These are phyloP conservation scores for Exophiala sp. DNA, from an alignment of 2,329 filamentous ascomycete species.

Conservation along the genomic window DNA sequence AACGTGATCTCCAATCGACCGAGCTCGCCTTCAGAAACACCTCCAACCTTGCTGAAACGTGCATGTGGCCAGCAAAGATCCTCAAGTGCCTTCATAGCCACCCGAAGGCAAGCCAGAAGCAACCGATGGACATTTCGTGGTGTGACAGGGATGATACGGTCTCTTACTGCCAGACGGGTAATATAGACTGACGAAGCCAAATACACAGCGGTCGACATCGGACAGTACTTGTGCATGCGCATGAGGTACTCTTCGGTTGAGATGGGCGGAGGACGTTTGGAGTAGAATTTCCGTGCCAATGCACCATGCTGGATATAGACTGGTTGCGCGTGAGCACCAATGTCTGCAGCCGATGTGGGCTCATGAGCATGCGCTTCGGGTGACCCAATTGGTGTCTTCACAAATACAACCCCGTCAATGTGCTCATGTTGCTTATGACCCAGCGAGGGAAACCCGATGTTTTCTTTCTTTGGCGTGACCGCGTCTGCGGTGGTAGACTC, in stretches of 20 bases:
- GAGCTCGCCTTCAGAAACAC: slow-evolving; percentile 77
- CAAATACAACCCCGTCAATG: slow-evolving; percentile 34
- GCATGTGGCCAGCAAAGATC: slow-evolving; percentile 83
- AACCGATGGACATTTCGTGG: slow-evolving; percentile 81
- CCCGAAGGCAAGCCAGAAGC: slow-evolving; percentile 75
- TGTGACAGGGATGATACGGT: slow-evolving; percentile 76
- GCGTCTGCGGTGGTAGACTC: slow-evolving; percentile 11
- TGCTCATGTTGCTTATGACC: slow-evolving; percentile 36
- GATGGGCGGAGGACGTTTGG: slow-evolving; percentile 80
- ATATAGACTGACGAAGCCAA: slow-evolving; percentile 87
- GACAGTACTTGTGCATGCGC: slow-evolving; percentile 85
- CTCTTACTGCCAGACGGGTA: slow-evolving; percentile 72
- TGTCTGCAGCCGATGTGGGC: slow-evolving; percentile 41
- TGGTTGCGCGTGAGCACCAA: slow-evolving; percentile 66
- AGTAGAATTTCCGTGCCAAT: slow-evolving; percentile 90
- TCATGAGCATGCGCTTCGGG: slow-evolving; percentile 51
- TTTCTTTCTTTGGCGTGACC: slow-evolving; percentile 29
- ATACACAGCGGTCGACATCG: slow-evolving; percentile 90
- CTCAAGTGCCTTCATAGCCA: slow-evolving; percentile 94
- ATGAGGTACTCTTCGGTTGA: slow-evolving; percentile 78
- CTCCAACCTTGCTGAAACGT: slow-evolving; percentile 81
- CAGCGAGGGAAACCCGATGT: slow-evolving; percentile 30
- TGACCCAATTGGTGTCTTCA: slow-evolving; percentile 42
- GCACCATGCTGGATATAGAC: slow-evolving; percentile 75
- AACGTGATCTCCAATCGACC: slow-evolving; percentile 84